Evolutionary conservation across 1,139 yeast genomes (phyloP).

Genomic region (Diutina ranongensis): DNA sequence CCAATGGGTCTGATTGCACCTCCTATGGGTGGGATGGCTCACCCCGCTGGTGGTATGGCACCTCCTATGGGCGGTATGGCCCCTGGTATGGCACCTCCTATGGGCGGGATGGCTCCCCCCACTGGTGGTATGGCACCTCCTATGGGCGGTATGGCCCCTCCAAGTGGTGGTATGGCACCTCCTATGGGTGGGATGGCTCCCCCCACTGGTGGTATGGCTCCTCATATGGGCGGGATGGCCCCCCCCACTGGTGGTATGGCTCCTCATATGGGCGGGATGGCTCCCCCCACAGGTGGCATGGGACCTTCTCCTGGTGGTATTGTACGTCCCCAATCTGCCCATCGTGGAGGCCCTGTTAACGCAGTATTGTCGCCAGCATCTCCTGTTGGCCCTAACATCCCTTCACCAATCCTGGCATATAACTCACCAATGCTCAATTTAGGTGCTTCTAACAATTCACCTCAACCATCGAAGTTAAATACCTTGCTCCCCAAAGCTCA

Average conservation of each 20-base stretch:
- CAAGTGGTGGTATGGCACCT: slow-evolving; percentile 6
- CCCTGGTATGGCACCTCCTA: too few relatives aligned
- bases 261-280: too few relatives aligned
- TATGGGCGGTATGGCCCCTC: slow-evolving; percentile 9
- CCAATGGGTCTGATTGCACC: slow-evolving; percentile 6
- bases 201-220: too few relatives aligned
- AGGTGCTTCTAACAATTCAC: not conserved
- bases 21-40: not conserved
- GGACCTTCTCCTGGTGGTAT: slow-evolving; percentile 5
- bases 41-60: too few relatives aligned
- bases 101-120: too few relatives aligned
- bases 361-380: not conserved
- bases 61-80: too few relatives aligned
- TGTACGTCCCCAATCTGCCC: too few relatives aligned
- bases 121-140: slow-evolving; percentile 8
- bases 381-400: not conserved
- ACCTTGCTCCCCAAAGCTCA: not conserved
- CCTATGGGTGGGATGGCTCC: not conserved
- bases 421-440: not conserved
- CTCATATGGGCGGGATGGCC: slow-evolving; percentile 4
- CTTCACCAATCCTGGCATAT: not conserved
- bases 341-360: not conserved
- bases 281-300: slow-evolving; percentile 9
- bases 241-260: slow-evolving; percentile 3
- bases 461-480: not conserved